These are phyloP conservation scores for Auxenochlorella pyrenoidosa DNA, from an alignment of 139 green algal species.

Conservation along the genomic window DNA sequence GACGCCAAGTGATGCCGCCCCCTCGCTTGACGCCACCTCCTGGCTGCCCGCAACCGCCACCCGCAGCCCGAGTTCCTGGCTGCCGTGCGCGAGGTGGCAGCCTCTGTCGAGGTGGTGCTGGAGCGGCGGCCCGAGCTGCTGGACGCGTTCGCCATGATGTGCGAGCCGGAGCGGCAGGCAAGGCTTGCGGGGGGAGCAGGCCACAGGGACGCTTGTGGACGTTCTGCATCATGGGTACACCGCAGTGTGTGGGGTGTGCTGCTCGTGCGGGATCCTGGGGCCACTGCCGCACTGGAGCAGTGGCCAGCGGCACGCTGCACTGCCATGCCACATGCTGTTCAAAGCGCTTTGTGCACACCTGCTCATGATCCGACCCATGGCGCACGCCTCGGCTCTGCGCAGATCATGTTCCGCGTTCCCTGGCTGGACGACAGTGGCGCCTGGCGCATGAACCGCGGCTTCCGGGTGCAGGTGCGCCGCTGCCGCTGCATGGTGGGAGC, in stretches of 20 bases:
- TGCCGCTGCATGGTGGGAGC: no score
- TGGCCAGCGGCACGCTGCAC: no score
- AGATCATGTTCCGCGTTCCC: conserved; percentile 70
- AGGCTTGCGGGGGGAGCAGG: no score
- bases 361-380: no score
- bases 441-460: conserved; percentile 76
- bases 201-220: no score
- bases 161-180: conserved; percentile 23
- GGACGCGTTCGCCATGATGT: not conserved
- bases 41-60: not conserved
- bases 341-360: no score
- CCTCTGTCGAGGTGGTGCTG: conserved; percentile 68
- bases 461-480: conserved; percentile 58
- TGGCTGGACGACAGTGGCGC: conserved; percentile 72
- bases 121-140: conserved; percentile 55
- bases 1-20: not conserved
- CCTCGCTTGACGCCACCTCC: not conserved
- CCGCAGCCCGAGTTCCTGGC: not conserved
- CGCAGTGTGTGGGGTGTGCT: no score
- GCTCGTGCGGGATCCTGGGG: not conserved
- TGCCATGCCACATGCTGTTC: no score
- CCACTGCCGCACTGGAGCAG: no score
- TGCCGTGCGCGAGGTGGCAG: conserved; percentile 50
- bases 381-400: not conserved
- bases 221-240: no score